Base-by-base conservation (phyloP, 2,329 filamentous ascomycete species). In the Boeremia lycopersici region DNA sequence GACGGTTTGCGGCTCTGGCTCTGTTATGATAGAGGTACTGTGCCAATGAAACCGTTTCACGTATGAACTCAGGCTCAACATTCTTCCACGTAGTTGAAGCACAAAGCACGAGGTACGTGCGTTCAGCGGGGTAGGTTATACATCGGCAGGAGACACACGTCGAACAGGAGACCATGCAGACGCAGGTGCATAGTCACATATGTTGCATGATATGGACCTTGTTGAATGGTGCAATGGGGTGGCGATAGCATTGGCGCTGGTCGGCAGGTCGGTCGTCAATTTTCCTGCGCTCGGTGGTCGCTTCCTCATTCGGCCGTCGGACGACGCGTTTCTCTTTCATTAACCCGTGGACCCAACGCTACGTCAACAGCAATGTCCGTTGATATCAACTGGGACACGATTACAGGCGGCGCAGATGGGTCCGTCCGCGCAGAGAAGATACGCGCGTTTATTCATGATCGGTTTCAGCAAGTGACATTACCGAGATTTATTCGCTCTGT, bases 401-500 rank as follows among this genome's bases (percentile, higher is more conserved):
- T 98, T 71, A 98, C 93, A 19, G 88, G 87, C 59, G 95, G 95
- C 26, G 86, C 91, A 43, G 93, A 98, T 76, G 93, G 95, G 51
- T 84, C 87, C 61, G 89, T 86, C 48, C 86, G 97, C 57, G 92
- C 93, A 43, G 89, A 92, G 72, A 85, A 84, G 60, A 96, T 99
- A 76, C 90, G 93, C 62, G 87, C 88, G 68, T 99, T 99, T 78
- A 90, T 99, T 67, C 91, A 99, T 77, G 89, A 91, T 72, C 95
- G 93, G 70, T 99, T 99, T 77, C 95, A 99, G 78, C 87, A 91
- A 57, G 88, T 98, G 60, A 85, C 89, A 25, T 84, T 99, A 41
- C 95, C 95, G 55, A 90, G 92, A 69, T 97, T 99, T 82, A 97
- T 99, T 77, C 93, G 95, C 71, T 95, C 92, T 25, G 95, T 99